Percentiles rank a stretch among this genome's conserved stretches.
Conservation (phyloP, 805 yeast genomes). For the Monosporozyma siamensis region DNA sequence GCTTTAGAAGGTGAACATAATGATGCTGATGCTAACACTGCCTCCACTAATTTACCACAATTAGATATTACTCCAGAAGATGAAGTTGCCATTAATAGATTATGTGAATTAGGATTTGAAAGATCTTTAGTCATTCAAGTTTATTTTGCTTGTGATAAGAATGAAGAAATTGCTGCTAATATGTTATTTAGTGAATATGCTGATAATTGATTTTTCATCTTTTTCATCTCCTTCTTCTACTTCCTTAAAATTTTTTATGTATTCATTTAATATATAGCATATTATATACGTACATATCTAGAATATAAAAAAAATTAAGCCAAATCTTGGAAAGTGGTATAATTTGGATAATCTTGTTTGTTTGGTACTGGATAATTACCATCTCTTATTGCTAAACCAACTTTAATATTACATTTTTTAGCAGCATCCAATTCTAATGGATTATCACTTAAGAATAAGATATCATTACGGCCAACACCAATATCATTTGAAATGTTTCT, state of each 20-base stretch:
- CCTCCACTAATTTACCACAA: constrained; percentile 16
- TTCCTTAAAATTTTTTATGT: too few species aligned
- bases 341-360: constrained; percentile 4
- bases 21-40: constrained; percentile 29
- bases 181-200: constrained; percentile 60
- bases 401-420: constrained; percentile 46
- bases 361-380: constrained; percentile 52
- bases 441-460: constrained; percentile 74
- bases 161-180: constrained; percentile 95
- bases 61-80: constrained; percentile 71
- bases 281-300: neutral
- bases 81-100: constrained; percentile 77
- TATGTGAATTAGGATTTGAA: constrained; percentile 90
- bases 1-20: neutral
- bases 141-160: constrained; percentile 94
- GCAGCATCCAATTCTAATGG: constrained; percentile 74
- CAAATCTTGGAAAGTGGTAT: constrained; percentile 3
- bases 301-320: neutral
- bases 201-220: constrained; percentile 14
- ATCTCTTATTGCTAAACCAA: constrained; percentile 55
- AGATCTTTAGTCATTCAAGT: constrained; percentile 82
- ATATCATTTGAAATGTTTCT: constrained; percentile 41
- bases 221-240: too few species aligned
- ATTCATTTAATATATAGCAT: too few species aligned
- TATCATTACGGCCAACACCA: constrained; percentile 23